A percentile compares a stretch with the other conserved stretches of the same genome.
Evolutionary conservation across 106 monocot species (phyloP).

Genomic region (Platanthera guangdongensis): DNA sequence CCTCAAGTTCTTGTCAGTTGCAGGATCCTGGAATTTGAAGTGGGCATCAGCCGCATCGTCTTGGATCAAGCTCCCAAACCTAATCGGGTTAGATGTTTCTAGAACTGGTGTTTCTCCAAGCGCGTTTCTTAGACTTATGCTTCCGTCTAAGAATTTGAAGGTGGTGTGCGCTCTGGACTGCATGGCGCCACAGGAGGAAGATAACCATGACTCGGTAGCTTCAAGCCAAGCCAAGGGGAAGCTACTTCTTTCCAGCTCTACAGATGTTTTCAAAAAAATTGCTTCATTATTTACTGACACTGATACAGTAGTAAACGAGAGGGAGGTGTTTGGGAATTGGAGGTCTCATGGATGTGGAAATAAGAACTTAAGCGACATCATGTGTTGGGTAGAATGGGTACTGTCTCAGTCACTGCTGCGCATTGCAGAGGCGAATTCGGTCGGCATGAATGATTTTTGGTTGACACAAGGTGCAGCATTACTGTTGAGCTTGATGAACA

Average conservation of each 20-base stretch:
- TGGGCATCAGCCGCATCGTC: constrained; percentile 18
- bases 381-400: constrained; percentile 88
- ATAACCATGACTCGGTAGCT: constrained; percentile 17
- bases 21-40: constrained; percentile 17
- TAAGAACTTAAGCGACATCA: constrained; percentile 43
- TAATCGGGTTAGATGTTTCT: constrained; percentile 70
- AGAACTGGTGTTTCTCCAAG: constrained; percentile 60
- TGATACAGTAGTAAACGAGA: constrained; percentile 13
- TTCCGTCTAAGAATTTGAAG: constrained; percentile 54
- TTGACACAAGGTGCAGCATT: constrained; percentile 62
- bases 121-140: constrained; percentile 41
- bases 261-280: constrained; percentile 56
- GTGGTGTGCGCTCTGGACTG: constrained; percentile 70
- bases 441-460: constrained; percentile 71
- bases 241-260: constrained; percentile 45
- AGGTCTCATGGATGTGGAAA: constrained; percentile 24
- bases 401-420: constrained; percentile 62
- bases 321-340: constrained; percentile 35
- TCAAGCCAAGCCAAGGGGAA: constrained; percentile 49
- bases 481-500: constrained; percentile 54
- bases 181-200: constrained; percentile 41
- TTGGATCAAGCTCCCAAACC: constrained; percentile 29
- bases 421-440: constrained; percentile 67
- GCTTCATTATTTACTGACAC: constrained; percentile 30
- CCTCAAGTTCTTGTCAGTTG: constrained; percentile 17